Evolutionary conservation across 805 yeast genomes (phyloP).

Genomic region (Saturnispora bothae): DNA sequence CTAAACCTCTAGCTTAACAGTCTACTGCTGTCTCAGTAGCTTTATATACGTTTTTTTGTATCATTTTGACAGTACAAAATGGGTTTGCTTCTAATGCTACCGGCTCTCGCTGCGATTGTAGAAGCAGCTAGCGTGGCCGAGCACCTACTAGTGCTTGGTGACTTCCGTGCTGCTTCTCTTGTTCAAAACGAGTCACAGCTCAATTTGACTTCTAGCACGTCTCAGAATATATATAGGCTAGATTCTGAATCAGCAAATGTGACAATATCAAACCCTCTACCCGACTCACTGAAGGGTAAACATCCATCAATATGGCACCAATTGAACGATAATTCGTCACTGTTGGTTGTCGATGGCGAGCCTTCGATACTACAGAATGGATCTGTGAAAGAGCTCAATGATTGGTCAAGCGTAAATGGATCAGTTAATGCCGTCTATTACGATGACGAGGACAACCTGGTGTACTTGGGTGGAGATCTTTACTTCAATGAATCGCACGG

Average conservation of each 20-base stretch:
- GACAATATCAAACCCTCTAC: neutral
- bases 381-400: slow-evolving; percentile 5
- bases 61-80: too few relatives aligned
- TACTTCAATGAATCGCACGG: slow-evolving; percentile 40
- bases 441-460: slow-evolving; percentile 34
- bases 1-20: neutral
- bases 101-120: neutral
- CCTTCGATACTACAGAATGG: slow-evolving; percentile 16
- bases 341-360: slow-evolving; percentile 17
- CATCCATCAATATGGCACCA: slow-evolving; percentile 10
- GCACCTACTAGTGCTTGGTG: slow-evolving; percentile 20
- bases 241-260: slow-evolving; percentile 8
- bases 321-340: slow-evolving; percentile 4
- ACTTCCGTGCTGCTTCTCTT: slow-evolving; percentile 20
- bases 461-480: slow-evolving; percentile 79
- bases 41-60: too few relatives aligned
- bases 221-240: slow-evolving; percentile 14
- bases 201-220: slow-evolving; percentile 15
- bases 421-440: slow-evolving; percentile 36
- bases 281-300: neutral
- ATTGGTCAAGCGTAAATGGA: slow-evolving; percentile 28
- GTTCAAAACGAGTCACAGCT: slow-evolving; percentile 15
- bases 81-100: too few relatives aligned
- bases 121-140: slow-evolving; percentile 17
- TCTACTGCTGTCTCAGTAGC: neutral